Evolutionary conservation across 2,329 filamentous ascomycete species (phyloP), one percentile per base, ranked within the genome.

Genomic region (Arthrinium phaeospermum): DNA sequence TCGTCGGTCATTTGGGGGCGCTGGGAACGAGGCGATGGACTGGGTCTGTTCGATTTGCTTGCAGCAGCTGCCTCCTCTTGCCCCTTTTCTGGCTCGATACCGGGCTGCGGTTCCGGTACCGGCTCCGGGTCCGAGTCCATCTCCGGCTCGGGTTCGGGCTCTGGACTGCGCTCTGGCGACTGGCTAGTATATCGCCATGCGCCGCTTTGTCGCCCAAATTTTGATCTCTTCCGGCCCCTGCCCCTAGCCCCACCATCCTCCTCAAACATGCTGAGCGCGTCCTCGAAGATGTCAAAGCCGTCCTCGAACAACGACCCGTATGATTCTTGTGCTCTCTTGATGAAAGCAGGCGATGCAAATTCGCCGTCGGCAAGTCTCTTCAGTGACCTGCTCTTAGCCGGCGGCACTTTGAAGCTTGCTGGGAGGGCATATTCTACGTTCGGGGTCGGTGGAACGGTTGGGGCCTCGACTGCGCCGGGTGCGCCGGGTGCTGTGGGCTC

Each of bases 321-420:
- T 0, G 93, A 95, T 4, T 92, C 84, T 71, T 92, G 87, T 19
- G 90, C 88, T 70, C 92, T 88, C 80, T 93, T 95, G 27, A 94
- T 83, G 76, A 97, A 97, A 0, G 94, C 93, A 0, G 95, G 95
- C 3, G 94, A 97, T 5, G 89, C 86, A 83, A 91, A 96, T 75
- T 92, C 89, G 24, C 86, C 83, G 64, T 84, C 77, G 12, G 84
- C 84, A 67, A 84, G 76, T 2, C 78, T 78, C 27, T 81, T 73
- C 7, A 84, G 78, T 27, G 80, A 80, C 7, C 76, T 73, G 72
- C 82, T 81, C 24, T 64, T 47, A 24, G 41, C 75, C 5, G 81
- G 78, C 1, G 75, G 76, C 30, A 49, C 70, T 14, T 68, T 68
- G n/a, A 68, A 27, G 22, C 67, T 68, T 14, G 41, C n/a, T 1